A percentile compares a stretch with the other conserved stretches of the same genome.
phyloP scores from a whole-genome alignment of 2,329 filamentous ascomycete genomes.

The Xylariaceae sp. region DNA sequence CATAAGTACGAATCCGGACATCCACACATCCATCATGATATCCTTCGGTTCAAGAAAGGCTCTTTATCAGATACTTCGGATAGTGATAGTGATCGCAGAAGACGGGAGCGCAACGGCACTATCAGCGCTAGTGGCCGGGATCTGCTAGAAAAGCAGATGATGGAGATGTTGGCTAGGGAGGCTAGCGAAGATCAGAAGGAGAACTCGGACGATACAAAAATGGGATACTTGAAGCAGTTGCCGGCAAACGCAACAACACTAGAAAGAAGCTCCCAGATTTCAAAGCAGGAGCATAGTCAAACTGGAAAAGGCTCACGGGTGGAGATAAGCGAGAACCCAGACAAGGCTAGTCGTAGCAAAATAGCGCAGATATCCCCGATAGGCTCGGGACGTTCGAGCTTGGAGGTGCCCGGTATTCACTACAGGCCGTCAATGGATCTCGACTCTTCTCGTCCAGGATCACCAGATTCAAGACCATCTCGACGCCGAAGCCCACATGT shows the following conservation, averaged over 20 bases:
- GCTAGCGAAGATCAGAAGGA: slow-evolving; percentile 46
- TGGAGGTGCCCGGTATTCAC: slow-evolving; percentile 50
- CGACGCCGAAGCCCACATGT: slow-evolving; percentile 53
- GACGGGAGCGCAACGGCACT: slow-evolving; percentile 48
- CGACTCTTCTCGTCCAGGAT: slow-evolving; percentile 52
- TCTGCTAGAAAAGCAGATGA: slow-evolving; percentile 64
- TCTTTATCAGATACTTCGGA: slow-evolving; percentile 65
- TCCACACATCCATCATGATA: slow-evolving; percentile 53
- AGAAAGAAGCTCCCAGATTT: slow-evolving; percentile 19
- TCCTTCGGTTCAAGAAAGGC: slow-evolving; percentile 54
- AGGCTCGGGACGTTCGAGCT: slow-evolving; percentile 44
- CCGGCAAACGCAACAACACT: slow-evolving; percentile 38
- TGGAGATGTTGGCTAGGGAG: slow-evolving; percentile 61
- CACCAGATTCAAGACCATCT: slow-evolving; percentile 52
- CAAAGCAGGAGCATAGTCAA: slow-evolving; percentile 14
- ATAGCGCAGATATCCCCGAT: slow-evolving; percentile 35
- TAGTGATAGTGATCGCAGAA: slow-evolving; percentile 53
- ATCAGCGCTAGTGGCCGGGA: slow-evolving; percentile 54
- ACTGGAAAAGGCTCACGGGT: slow-evolving; percentile 21
- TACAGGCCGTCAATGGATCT: slow-evolving; percentile 47
- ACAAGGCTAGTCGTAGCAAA: slow-evolving; percentile 21
- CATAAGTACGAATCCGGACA: slow-evolving; percentile 55
- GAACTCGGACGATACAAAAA: slow-evolving; percentile 34
- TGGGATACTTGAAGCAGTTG: slow-evolving; percentile 39
- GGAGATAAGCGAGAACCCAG: slow-evolving; percentile 22